These are phyloP conservation scores for Scheffersomyces cryptocercus DNA, from an alignment of 1,139 yeast species.

Conservation along the genomic window DNA sequence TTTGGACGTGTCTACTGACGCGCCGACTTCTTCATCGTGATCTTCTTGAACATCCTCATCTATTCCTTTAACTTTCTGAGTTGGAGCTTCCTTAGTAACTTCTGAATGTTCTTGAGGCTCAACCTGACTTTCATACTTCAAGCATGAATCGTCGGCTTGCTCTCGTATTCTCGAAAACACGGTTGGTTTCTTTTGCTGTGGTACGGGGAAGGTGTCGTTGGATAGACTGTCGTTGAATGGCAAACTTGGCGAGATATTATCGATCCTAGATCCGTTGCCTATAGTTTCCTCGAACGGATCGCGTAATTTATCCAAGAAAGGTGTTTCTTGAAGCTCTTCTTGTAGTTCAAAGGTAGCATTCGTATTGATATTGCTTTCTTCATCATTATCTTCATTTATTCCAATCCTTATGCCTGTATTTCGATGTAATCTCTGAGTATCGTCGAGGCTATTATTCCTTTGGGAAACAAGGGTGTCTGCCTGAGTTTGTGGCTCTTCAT, in stretches of 20 bases:
- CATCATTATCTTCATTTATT: neutral
- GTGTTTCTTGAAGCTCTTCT: constrained; percentile 8
- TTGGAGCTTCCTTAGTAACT: neutral
- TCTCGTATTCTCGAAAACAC: neutral
- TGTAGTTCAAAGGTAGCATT: constrained; percentile 5
- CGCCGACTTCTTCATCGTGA: neutral
- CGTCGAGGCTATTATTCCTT: neutral
- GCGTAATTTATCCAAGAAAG: constrained; percentile 9
- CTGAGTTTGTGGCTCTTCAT: constrained; percentile 2
- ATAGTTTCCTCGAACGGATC: constrained; percentile 9
- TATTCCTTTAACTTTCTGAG: neutral
- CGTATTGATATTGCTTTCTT: neutral
- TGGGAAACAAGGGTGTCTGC: constrained; percentile 1
- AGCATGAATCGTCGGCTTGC: neutral
- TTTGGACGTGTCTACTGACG: neutral
- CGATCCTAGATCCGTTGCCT: neutral
- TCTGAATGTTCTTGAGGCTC: neutral
- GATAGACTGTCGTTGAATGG: neutral
- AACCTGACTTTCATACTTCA: neutral
- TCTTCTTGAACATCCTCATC: neutral
- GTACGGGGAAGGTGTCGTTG: neutral
- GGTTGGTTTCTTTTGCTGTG: neutral
- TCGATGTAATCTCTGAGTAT: neutral
- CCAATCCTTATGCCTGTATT: too few species aligned
- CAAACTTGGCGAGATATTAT: neutral